Evolutionary conservation across 2,329 filamentous ascomycete species (phyloP).

Genomic region (Periconia sp.): DNA sequence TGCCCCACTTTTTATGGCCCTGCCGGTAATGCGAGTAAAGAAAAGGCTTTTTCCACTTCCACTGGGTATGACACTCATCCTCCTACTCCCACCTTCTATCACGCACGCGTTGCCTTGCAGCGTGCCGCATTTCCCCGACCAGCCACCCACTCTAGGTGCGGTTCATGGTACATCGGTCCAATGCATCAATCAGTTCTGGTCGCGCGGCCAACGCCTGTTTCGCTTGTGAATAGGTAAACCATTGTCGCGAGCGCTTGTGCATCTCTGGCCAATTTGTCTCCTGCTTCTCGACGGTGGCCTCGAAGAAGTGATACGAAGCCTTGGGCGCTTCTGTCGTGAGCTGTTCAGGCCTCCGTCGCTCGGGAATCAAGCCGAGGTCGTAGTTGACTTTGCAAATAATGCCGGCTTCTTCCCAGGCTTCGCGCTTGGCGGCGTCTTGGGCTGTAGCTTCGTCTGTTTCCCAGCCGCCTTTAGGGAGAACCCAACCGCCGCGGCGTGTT

Average conservation of each 20-base stretch:
- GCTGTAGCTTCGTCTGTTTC: conserved; percentile 89
- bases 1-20: conserved; percentile 31
- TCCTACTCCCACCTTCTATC: background rate
- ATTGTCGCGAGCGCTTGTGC: conserved; percentile 85
- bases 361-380: conserved; percentile 83
- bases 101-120: background rate
- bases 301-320: conserved; percentile 77
- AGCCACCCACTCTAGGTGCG: conserved; percentile 28
- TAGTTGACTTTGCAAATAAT: conserved; percentile 82
- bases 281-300: conserved; percentile 84
- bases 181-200: conserved; percentile 85
- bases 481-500: conserved; percentile 88
- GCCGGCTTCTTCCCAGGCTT: conserved; percentile 98
- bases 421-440: conserved; percentile 78
- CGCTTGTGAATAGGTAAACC: conserved; percentile 87
- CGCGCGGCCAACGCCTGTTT: conserved; percentile 72
- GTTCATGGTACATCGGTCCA: conserved; percentile 71
- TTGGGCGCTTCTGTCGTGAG: conserved; percentile 67
- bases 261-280: conserved; percentile 89
- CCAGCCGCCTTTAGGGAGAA: conserved; percentile 97
- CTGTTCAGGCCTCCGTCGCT: conserved; percentile 65
- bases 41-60: conserved; percentile 17
- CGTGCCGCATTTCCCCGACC: conserved; percentile 3
- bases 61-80: conserved; percentile 6
- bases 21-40: conserved; percentile 29